Evolutionary conservation across 371 early-diverging fungal species (phyloP).

Genomic region (Mucor sp.): DNA sequence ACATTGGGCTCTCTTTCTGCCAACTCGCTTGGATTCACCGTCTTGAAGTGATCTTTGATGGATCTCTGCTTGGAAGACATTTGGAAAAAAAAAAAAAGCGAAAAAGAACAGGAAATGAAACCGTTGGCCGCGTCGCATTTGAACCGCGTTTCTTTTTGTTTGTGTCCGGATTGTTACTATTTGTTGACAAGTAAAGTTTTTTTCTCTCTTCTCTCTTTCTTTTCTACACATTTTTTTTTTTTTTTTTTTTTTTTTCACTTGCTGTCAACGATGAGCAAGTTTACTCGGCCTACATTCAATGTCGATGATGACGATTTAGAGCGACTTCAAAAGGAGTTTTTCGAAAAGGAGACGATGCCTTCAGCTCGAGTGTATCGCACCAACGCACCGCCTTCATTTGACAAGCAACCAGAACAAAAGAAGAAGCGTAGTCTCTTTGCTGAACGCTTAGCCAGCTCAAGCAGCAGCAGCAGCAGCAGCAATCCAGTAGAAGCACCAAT

Average conservation of each 20-base stretch:
- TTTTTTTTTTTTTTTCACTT: too few relatives aligned
- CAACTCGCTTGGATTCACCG: neutral
- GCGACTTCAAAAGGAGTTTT: slow-evolving; percentile 60
- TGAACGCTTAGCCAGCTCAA: slow-evolving; percentile 24
- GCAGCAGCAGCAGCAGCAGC: neutral
- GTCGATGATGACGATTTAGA: slow-evolving; percentile 63
- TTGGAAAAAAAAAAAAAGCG: neutral
- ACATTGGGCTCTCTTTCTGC: slow-evolving; percentile 3
- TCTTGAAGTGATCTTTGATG: slow-evolving; percentile 7
- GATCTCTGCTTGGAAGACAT: slow-evolving; percentile 5
- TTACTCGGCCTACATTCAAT: slow-evolving; percentile 26
- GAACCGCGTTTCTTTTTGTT: neutral
- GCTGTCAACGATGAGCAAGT: slow-evolving; percentile 15
- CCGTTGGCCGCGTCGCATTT: neutral
- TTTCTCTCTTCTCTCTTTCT: too few relatives aligned
- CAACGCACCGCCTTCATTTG: slow-evolving; percentile 23
- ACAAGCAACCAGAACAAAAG: slow-evolving; percentile 16
- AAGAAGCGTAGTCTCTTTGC: slow-evolving; percentile 48
- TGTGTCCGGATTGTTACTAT: neutral
- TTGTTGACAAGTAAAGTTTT: neutral
- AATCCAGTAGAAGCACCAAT: slow-evolving; percentile 11
- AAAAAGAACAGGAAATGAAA: neutral
- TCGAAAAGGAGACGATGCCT: slow-evolving; percentile 37
- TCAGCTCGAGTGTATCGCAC: slow-evolving; percentile 54
- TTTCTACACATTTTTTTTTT: neutral